phyloP scores from a whole-genome alignment of 371 early-diverging fungal species.

The Smittium culicis region DNA sequence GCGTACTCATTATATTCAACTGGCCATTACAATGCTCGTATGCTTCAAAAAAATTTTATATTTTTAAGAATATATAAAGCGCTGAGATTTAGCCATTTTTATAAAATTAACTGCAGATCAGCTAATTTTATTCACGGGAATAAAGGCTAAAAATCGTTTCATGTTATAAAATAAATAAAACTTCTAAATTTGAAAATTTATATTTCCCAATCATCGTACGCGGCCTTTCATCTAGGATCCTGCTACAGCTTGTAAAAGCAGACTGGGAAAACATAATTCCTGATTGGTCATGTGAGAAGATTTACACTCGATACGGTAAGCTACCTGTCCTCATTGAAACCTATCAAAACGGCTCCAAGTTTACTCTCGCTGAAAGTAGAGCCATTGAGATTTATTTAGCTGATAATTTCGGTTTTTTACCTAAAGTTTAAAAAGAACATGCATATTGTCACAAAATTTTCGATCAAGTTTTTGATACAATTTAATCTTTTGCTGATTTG shows the following conservation, averaged over 20 bases:
- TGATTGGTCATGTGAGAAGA: conserved; percentile 34
- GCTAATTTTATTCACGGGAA: no score
- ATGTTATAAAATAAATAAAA: background rate
- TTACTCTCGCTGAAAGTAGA: conserved; percentile 31
- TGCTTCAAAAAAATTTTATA: no score
- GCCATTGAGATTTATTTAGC: conserved; percentile 39
- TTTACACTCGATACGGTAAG: conserved; percentile 34
- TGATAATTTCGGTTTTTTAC: conserved; percentile 24
- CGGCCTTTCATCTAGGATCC: conserved; percentile 17
- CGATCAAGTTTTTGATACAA: no score
- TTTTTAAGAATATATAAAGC: no score
- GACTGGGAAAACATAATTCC: conserved; percentile 23
- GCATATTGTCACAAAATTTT: no score
- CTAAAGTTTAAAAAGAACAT: no score
- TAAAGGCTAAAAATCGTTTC: no score
- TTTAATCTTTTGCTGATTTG: no score
- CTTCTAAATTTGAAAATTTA: conserved; percentile 14
- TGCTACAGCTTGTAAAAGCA: conserved; percentile 17
- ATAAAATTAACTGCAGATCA: no score
- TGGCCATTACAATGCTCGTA: no score
- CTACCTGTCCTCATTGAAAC: conserved; percentile 35
- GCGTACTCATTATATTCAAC: no score
- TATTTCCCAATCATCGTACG: conserved; percentile 19
- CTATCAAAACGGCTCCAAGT: conserved; percentile 18
- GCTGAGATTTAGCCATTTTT: no score